Evolutionary conservation across 176 grass and related monocot species (phyloP).

Genomic region (Calamus simplicifolius): DNA sequence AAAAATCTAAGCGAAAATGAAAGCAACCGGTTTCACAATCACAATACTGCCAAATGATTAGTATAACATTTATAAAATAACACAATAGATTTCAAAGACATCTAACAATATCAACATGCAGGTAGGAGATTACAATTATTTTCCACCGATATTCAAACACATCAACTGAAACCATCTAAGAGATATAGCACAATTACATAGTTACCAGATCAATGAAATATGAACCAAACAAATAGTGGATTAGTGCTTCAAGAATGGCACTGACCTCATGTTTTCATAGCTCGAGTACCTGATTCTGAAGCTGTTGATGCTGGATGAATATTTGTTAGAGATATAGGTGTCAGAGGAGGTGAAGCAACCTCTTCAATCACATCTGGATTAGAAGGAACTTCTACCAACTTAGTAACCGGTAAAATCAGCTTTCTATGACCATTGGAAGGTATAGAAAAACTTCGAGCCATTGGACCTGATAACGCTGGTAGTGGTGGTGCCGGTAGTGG

Average conservation of each 20-base stretch:
- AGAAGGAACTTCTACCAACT: conserved; percentile 43
- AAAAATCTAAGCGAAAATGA: no score
- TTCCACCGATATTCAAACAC: no score
- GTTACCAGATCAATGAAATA: no score
- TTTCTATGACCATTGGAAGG: conserved; percentile 67
- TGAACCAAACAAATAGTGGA: no score
- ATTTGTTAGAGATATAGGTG: conserved; percentile 44
- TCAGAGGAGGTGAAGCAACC: conserved; percentile 41
- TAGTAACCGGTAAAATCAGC: conserved; percentile 48
- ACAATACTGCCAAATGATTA: no score
- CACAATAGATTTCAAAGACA: no score
- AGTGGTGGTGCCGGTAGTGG: conserved; percentile 61
- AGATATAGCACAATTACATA: no score
- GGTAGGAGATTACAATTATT: no score
- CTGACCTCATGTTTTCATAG: conserved; percentile 37
- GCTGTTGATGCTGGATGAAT: conserved; percentile 33
- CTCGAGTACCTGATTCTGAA: conserved; percentile 40
- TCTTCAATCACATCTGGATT: conserved; percentile 37
- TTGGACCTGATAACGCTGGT: conserved; percentile 3
- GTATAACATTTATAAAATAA: no score
- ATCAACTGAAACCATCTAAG: no score
- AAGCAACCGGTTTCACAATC: no score
- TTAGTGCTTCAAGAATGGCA: neutral
- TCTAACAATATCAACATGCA: no score
- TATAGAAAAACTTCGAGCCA: conserved; percentile 63